phyloP scores from a whole-genome alignment of 75 land plant genomes.

The Gnetum montanum region DNA sequence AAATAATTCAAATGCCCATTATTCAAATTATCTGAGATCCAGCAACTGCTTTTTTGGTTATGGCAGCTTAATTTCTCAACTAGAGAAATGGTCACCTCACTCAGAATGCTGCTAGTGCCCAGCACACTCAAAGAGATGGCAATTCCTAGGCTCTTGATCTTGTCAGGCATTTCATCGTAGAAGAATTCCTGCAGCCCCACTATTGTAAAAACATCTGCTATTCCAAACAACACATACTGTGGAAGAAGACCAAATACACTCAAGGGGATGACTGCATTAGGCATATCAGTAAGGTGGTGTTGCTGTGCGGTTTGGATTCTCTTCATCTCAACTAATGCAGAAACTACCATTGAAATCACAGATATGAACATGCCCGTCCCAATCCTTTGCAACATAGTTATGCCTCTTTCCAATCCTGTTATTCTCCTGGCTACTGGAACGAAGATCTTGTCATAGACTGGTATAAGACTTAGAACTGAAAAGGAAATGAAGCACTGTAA shows the following conservation, averaged over 20 bases:
- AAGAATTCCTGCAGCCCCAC: slow-evolving; percentile 92
- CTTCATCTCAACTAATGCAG: slow-evolving; percentile 47
- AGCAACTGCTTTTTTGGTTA: slow-evolving; percentile 20
- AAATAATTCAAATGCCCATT: slow-evolving; percentile 33
- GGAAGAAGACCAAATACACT: slow-evolving; percentile 79
- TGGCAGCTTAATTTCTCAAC: slow-evolving; percentile 27
- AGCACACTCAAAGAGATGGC: slow-evolving; percentile 68
- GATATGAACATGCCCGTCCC: slow-evolving; percentile 77
- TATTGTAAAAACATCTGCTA: slow-evolving; percentile 84
- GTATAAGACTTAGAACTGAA: slow-evolving; percentile 62
- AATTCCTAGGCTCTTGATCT: slow-evolving; percentile 76
- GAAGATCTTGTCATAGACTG: slow-evolving; percentile 63
- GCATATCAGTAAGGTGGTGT: slow-evolving; percentile 8
- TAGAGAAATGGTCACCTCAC: slow-evolving; percentile 41
- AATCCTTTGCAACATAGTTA: slow-evolving; percentile 70
- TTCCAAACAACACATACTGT: slow-evolving; percentile 72
- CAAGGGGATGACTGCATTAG: slow-evolving; percentile 22
- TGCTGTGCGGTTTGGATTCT: slow-evolving; percentile 22
- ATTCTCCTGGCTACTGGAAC: slow-evolving; percentile 33
- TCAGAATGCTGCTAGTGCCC: slow-evolving; percentile 73
- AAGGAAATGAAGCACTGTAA: slow-evolving; percentile 57
- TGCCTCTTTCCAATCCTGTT: slow-evolving; percentile 49
- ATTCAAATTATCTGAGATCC: slow-evolving; percentile 63
- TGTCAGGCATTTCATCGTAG: slow-evolving; percentile 67
- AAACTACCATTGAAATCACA: slow-evolving; percentile 61